A percentile compares a stretch with the other conserved stretches of the same genome.
Evolutionary conservation across 495 filamentous ascomycete species (phyloP).

Genomic region (Xylaria curta): DNA sequence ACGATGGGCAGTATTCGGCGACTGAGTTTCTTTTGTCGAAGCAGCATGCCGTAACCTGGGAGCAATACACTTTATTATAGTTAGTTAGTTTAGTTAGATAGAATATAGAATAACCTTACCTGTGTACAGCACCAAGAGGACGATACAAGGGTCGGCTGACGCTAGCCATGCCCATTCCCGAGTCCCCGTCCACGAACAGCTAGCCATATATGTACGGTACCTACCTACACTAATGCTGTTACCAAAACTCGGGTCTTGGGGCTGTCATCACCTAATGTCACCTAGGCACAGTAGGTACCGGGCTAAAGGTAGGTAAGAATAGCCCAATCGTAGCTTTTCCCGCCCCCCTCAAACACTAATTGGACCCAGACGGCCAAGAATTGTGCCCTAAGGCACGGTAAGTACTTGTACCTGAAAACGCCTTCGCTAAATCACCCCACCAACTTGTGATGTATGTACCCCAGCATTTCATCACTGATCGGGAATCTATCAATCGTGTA

Average conservation of each 20-base stretch:
- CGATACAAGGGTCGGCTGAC: not conserved
- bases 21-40: constrained; percentile 1
- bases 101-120: not conserved
- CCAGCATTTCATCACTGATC: constrained; percentile 9
- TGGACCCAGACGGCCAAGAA: not conserved
- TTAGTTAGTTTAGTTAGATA: not conserved
- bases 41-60: not conserved
- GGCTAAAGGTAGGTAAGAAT: not conserved
- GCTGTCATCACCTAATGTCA: not conserved
- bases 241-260: not conserved
- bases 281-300: no score
- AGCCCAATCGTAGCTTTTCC: constrained; percentile 4
- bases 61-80: not conserved
- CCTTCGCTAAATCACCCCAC: not conserved
- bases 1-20: not conserved
- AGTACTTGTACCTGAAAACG: not conserved
- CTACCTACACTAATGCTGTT: not conserved
- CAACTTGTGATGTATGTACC: constrained; percentile 9
- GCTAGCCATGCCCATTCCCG: not conserved
- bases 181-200: not conserved
- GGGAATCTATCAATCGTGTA: not conserved
- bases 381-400: not conserved
- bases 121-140: not conserved
- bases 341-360: not conserved
- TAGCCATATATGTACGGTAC: constrained; percentile 5